These are phyloP conservation scores for Alopecurus myosuroides DNA, from an alignment of 176 grass and related monocot species.

Conservation along the genomic window DNA sequence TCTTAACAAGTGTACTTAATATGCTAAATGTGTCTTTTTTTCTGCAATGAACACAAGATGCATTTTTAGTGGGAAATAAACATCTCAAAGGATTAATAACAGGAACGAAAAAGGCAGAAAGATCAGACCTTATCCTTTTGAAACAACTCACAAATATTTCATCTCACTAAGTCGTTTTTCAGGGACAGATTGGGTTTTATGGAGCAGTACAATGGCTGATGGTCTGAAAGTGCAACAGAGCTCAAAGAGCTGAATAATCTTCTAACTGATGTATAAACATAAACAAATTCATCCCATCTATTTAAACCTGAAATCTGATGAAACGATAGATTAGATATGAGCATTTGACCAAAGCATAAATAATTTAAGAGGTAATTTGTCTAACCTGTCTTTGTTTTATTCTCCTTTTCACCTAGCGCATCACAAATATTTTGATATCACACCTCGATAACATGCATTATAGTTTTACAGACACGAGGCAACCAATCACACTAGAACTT, in stretches of 20 bases:
- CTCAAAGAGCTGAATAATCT: not conserved
- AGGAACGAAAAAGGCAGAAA: not conserved
- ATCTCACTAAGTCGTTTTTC: not conserved
- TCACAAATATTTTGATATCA: not conserved
- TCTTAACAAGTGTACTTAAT: no score
- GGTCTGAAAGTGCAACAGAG: not conserved
- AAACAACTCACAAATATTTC: not conserved
- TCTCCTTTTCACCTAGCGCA: not conserved
- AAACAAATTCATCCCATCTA: not conserved
- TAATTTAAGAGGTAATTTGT: not conserved
- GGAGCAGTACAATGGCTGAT: not conserved
- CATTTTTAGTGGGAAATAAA: not conserved
- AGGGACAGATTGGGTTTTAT: not conserved
- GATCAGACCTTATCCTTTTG: not conserved
- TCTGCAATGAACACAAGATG: no score
- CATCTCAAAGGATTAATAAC: not conserved
- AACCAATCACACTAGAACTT: not conserved
- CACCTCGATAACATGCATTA: not conserved
- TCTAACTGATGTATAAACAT: not conserved
- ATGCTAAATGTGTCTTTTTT: no score
- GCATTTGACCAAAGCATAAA: not conserved
- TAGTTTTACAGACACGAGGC: not conserved
- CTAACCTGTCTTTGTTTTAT: not conserved
- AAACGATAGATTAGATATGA: not conserved
- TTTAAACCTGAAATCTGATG: not conserved